phyloP scores from a whole-genome alignment of 768 basidiomycete genomes.

The Xanthoconium purpureum region DNA sequence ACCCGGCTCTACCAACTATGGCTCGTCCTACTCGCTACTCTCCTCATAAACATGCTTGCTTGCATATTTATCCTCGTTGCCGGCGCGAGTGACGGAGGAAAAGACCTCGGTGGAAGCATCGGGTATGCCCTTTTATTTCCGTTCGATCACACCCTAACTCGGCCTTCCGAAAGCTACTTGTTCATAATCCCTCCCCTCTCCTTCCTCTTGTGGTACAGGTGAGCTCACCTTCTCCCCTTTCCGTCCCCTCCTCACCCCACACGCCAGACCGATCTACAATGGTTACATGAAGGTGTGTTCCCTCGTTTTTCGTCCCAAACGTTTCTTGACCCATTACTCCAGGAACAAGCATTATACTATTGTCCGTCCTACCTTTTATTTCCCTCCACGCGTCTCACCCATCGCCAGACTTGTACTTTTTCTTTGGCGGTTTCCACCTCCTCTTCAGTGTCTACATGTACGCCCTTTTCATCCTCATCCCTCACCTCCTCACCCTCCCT shows the following conservation, averaged over 20 bases:
- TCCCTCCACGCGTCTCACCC: constrained; percentile 3
- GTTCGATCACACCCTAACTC: constrained; percentile 16
- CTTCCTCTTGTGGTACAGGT: constrained; percentile 96
- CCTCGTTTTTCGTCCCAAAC: constrained; percentile 19
- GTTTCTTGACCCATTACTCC: constrained; percentile 20
- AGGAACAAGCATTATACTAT: constrained; percentile 94
- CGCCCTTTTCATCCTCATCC: constrained; percentile 25
- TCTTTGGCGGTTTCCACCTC: constrained; percentile 95
- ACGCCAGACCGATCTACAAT: constrained; percentile 85
- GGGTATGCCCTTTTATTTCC: constrained; percentile 48
- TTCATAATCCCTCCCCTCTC: constrained; percentile 74
- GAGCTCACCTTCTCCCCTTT: constrained; percentile 27
- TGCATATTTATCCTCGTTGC: constrained; percentile 83
- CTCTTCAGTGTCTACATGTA: constrained; percentile 91
- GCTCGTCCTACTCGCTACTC: constrained; percentile 80
- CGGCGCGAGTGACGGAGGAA: constrained; percentile 71
- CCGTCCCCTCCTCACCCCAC: constrained; percentile 8
- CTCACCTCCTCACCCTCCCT: constrained; percentile 25
- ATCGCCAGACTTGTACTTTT: constrained; percentile 84
- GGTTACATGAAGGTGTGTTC: constrained; percentile 87
- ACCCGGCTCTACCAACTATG: constrained; percentile 89
- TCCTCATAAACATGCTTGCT: constrained; percentile 87
- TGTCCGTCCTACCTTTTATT: constrained; percentile 51
- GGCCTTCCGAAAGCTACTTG: constrained; percentile 54
- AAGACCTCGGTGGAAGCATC: constrained; percentile 79